Base-by-base conservation (phyloP, 2,329 filamentous ascomycete species). In the Cercospora berteroae region DNA sequence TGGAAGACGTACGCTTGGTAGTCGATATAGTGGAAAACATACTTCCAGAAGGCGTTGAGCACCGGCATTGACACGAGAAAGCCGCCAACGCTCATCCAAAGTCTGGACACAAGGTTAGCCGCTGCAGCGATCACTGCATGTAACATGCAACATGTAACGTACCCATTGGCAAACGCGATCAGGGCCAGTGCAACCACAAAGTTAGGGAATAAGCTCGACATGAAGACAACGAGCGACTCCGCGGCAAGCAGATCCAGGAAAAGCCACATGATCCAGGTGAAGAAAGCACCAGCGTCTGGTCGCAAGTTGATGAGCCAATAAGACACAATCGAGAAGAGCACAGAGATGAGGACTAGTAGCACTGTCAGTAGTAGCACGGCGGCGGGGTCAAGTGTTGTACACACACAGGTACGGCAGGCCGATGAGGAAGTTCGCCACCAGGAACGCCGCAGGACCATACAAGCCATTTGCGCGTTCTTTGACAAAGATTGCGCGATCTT, bases 1-100 rank as follows among this genome's bases (percentile, higher is more conserved):
- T 94, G 88, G 77, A 96, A 96, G 3, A 96, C 92, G 73, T 94
- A 96, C 50, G 84, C 83, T 80, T 94, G 92, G 75, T 96, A 96
- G 77, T 96, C 91, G 75, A 94, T 94, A 78, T 94, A 96, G 76
- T 94, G 90, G 74, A 95, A 95, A 5, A 91, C 91, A 74, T 96
- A 95, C 77, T 88, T 87, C 88, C 91, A 96, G 73, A 96, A 96
- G 2, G 86, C 87, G 78, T 96, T 96, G 48, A 96, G 83, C 2
- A 89, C 86, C 1, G 82, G 86, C 3, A 89, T 87, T 3, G 87
- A 85, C 1, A 96, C 92, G 78, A 96, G 85, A 80, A 96, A 96
- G 0, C 93, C 93, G 62, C 89, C 88, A 1, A 94, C 91, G 61
- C 86, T 89, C 92, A 96, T 96, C 92, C 92, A 96, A 6, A 96